Percentiles rank a stretch among this genome's conserved stretches.
Evolutionary conservation across 768 basidiomycete species (phyloP).

Genomic region (Macrocybe gigantea): DNA sequence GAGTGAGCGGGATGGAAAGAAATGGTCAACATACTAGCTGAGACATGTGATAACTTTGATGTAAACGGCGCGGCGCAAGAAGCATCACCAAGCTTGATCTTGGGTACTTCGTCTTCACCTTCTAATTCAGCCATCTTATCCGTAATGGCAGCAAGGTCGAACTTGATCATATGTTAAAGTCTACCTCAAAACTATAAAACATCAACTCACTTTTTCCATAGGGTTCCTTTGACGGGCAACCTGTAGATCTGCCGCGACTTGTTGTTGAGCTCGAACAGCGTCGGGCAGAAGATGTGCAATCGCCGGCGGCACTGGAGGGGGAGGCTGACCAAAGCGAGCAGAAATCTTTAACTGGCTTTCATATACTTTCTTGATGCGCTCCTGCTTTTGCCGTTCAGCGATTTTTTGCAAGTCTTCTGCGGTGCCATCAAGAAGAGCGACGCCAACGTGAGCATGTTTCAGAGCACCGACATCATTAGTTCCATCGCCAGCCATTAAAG

Average conservation of each 20-base stretch:
- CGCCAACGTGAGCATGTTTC: slow-evolving; percentile 96
- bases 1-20: not conserved
- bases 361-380: slow-evolving; percentile 94
- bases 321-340: slow-evolving; percentile 84
- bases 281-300: slow-evolving; percentile 88
- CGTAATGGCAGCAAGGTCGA: slow-evolving; percentile 74
- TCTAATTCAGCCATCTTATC: slow-evolving; percentile 90
- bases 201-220: slow-evolving; percentile 71
- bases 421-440: slow-evolving; percentile 77
- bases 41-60: slow-evolving; percentile 95
- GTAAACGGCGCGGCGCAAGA: slow-evolving; percentile 99
- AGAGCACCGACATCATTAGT: slow-evolving; percentile 99
- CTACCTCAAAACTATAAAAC: slow-evolving; percentile 1
- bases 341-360: slow-evolving; percentile 93
- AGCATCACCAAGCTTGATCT: slow-evolving; percentile 99
- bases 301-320: slow-evolving; percentile 86
- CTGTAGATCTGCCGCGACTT: slow-evolving; percentile 60
- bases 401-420: slow-evolving; percentile 90
- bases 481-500: slow-evolving; percentile 98
- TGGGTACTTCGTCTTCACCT: slow-evolving; percentile 89
- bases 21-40: slow-evolving; percentile 66
- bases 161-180: slow-evolving; percentile 33
- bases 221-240: slow-evolving; percentile 76
- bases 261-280: slow-evolving; percentile 84
- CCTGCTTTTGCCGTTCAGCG: slow-evolving; percentile 84